Evolutionary conservation across 139 green algal genomes (phyloP).

Genomic region (Desmodesmus armatus): DNA sequence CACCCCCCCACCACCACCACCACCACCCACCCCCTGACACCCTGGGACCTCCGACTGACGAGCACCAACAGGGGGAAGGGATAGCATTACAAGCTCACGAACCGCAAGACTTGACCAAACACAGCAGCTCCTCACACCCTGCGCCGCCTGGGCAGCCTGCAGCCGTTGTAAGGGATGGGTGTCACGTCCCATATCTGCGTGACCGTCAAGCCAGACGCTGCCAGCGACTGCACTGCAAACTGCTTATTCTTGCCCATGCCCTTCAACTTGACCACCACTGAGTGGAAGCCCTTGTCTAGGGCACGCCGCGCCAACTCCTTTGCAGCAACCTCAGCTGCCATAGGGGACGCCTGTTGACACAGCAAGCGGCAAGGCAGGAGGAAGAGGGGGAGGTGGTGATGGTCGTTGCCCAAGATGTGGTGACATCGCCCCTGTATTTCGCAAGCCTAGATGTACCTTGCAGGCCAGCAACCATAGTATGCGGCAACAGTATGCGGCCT

Average conservation of each 20-base stretch:
- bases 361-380: too few species aligned
- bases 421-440: not conserved
- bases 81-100: not conserved
- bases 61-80: too few species aligned
- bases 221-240: conserved; percentile 61
- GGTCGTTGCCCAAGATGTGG: not conserved
- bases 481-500: too few species aligned
- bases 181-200: conserved; percentile 68
- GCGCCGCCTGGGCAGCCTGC: conserved; percentile 58
- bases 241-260: conserved; percentile 65
- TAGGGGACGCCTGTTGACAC: conserved; percentile 29
- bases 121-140: conserved; percentile 47
- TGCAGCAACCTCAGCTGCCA: conserved; percentile 65
- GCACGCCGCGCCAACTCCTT: conserved; percentile 61
- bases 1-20: too few species aligned
- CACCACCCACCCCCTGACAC: too few species aligned
- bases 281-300: conserved; percentile 57
- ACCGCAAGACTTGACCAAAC: too few species aligned
- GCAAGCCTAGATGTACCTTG: too few species aligned
- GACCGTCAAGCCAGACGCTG: conserved; percentile 55
- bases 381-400: not conserved
- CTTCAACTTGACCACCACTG: conserved; percentile 60
- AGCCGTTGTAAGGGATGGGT: conserved; percentile 70
- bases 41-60: too few species aligned
- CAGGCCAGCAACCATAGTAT: too few species aligned